Percentiles rank a stretch among this genome's conserved stretches.
Conservation (phyloP, 2,329 filamentous ascomycete species). For the Colletotrichum sp. region DNA sequence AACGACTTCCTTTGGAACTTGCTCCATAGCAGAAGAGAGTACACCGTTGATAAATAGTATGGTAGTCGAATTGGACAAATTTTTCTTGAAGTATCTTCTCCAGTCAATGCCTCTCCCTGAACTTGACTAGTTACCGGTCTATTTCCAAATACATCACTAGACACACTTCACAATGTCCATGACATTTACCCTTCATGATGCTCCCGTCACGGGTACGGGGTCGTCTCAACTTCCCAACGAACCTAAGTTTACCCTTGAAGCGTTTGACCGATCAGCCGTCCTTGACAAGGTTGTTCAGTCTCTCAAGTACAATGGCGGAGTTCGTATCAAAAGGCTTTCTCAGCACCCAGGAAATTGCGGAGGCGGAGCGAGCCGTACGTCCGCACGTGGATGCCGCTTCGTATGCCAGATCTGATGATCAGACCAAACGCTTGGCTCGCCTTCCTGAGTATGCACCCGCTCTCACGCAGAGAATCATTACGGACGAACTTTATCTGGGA, state of each 20-base stretch:
- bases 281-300: neutral
- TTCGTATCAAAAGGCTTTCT: neutral
- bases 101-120: neutral
- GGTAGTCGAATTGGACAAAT: neutral
- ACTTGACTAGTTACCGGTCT: neutral
- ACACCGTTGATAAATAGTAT: neutral
- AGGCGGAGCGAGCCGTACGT: neutral
- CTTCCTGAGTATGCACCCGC: neutral
- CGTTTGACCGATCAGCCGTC: neutral
- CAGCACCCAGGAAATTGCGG: neutral
- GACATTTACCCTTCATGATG: neutral
- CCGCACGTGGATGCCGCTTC: neutral
- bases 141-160: neutral
- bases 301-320: neutral
- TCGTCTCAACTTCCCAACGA: neutral
- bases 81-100: fast-evolving
- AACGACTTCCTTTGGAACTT: neutral
- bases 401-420: conserved; percentile 6
- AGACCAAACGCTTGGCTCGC: neutral
- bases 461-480: neutral
- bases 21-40: neutral
- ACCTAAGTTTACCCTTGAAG: neutral
- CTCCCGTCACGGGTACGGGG: neutral
- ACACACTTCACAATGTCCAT: neutral
- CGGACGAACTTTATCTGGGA: neutral